Conservation (phyloP, 257 asterid species). For the Solanum appendiculatum region DNA sequence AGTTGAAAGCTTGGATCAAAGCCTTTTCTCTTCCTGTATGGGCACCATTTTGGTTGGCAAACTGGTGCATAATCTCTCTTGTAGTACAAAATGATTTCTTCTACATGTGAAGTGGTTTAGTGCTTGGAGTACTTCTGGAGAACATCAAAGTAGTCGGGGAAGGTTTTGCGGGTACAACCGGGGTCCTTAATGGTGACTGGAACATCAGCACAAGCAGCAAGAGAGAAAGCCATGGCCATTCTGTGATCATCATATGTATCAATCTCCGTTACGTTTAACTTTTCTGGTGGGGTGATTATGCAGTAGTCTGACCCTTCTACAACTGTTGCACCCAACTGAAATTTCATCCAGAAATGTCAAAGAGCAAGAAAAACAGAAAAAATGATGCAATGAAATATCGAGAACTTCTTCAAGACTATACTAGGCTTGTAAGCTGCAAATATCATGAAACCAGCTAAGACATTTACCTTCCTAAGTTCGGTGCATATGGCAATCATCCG, state of each 20-base stretch:
- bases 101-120: slow-evolving; percentile 9
- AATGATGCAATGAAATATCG: neutral
- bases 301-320: slow-evolving; percentile 96
- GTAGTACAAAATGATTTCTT: neutral
- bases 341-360: neutral
- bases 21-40: neutral
- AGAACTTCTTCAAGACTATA: neutral
- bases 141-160: slow-evolving; percentile 83
- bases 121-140: slow-evolving; percentile 57
- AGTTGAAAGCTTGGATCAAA: neutral
- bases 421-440: neutral
- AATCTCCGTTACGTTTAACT: slow-evolving; percentile 62
- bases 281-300: slow-evolving; percentile 89
- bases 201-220: slow-evolving; percentile 91
- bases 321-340: slow-evolving; percentile 90
- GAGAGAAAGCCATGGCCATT: slow-evolving; percentile 99
- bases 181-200: slow-evolving; percentile 91
- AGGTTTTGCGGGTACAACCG: slow-evolving; percentile 93
- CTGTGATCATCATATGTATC: slow-evolving; percentile 94
- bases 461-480: slow-evolving; percentile 78
- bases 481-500: slow-evolving; percentile 98
- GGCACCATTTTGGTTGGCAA: neutral
- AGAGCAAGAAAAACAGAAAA: neutral
- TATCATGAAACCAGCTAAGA: neutral
- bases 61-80: neutral